These are phyloP conservation scores for Mrakia frigida DNA, from an alignment of 768 basidiomycete genomes.

Conservation along the genomic window DNA sequence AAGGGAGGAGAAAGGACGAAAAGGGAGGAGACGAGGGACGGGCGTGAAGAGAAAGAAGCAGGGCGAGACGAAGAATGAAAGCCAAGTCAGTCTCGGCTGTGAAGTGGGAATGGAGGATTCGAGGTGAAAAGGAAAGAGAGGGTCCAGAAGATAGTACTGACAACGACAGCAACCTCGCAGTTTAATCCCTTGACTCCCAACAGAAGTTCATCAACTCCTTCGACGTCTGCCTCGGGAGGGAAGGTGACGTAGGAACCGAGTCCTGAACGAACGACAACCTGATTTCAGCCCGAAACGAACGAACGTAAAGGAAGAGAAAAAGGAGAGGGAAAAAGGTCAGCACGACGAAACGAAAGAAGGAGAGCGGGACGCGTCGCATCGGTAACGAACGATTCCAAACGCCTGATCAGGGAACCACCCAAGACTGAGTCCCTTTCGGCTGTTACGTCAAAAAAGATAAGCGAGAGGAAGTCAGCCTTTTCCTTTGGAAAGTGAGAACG, in stretches of 20 bases:
- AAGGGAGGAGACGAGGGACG: too few relatives aligned
- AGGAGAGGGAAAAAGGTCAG: not conserved
- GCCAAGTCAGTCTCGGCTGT: too few relatives aligned
- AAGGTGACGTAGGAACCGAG: conserved; percentile 21
- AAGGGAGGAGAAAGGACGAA: too few relatives aligned
- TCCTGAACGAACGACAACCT: conserved; percentile 39
- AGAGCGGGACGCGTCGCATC: too few relatives aligned
- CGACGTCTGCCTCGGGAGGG: conserved; percentile 26
- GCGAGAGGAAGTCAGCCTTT: not conserved
- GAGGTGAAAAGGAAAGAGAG: not conserved
- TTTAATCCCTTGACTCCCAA: conserved; percentile 68
- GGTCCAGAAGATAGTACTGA: too few relatives aligned
- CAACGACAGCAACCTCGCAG: conserved; percentile 75
- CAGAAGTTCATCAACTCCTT: conserved; percentile 43
- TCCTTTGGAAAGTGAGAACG: not conserved
- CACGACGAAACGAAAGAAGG: not conserved
- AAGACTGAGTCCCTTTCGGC: not conserved
- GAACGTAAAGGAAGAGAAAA: not conserved
- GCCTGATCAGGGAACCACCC: conserved; percentile 14
- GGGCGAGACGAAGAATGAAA: not conserved
- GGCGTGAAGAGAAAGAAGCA: too few relatives aligned
- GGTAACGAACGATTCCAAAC: not conserved
- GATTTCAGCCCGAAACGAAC: not conserved
- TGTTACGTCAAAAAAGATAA: not conserved
- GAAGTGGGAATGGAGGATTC: too few relatives aligned